A percentile compares a stretch with the other conserved stretches of the same genome.
phyloP scores from a whole-genome alignment of 345 rosid species.

The Linum lewisii region DNA sequence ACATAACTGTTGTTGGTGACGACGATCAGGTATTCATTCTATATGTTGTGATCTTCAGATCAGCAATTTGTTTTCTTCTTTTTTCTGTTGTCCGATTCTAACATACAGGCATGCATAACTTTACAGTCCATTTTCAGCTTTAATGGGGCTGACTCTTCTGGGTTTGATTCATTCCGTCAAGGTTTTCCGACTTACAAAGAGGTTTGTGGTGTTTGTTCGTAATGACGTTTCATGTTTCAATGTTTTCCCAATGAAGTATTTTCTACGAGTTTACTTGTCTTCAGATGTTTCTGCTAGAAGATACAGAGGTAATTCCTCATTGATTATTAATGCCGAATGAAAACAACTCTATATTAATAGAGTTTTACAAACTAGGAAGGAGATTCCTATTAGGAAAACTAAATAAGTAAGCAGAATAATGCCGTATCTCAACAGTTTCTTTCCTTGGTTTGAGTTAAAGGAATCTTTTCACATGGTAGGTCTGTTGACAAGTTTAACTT shows the following conservation, averaged over 20 bases:
- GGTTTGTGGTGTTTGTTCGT: constrained; percentile 30
- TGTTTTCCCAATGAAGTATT: not conserved
- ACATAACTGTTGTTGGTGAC: constrained; percentile 77
- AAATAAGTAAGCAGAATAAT: too few species aligned
- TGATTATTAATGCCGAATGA: too few species aligned
- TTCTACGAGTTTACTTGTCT: not conserved
- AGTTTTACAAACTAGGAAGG: too few species aligned
- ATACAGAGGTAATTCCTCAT: too few species aligned
- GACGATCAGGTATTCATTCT: constrained; percentile 69
- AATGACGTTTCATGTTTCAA: constrained; percentile 2
- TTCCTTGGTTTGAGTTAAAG: constrained; percentile 2
- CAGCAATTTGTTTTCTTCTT: not conserved
- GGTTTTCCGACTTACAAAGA: constrained; percentile 74
- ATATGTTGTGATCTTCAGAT: constrained; percentile 3
- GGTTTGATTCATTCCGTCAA: constrained; percentile 81
- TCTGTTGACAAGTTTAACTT: constrained; percentile 6
- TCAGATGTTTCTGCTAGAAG: too few species aligned
- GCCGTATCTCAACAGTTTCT: too few species aligned
- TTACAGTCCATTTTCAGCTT: constrained; percentile 89
- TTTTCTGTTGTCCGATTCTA: not conserved
- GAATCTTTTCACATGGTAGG: too few species aligned
- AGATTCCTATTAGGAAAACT: too few species aligned
- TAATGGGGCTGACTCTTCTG: constrained; percentile 84
- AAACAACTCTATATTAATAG: too few species aligned
- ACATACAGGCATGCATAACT: constrained; percentile 8